Evolutionary conservation across 108 stramenopile species (phyloP).

Genomic region (Chaetoceros muelleri): DNA sequence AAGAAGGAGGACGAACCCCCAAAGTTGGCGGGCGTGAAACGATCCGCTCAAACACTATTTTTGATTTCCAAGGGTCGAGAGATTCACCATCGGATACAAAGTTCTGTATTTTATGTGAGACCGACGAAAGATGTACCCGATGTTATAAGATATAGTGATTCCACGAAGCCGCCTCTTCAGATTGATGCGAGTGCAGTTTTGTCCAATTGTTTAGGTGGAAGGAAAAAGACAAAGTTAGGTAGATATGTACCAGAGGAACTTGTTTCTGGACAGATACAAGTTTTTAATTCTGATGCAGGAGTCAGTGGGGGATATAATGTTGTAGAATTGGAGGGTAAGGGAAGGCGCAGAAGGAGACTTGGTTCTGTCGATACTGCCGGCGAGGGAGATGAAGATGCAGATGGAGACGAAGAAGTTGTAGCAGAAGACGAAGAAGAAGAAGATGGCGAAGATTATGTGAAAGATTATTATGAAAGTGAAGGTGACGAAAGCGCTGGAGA

Average conservation of each 20-base stretch:
- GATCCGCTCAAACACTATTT: constrained; percentile 27
- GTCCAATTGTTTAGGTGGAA: constrained; percentile 25
- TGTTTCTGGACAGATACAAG: background rate
- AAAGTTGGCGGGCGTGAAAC: constrained; percentile 5
- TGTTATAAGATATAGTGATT: constrained; percentile 43
- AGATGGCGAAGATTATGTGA: constrained; percentile 49
- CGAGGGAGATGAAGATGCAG: constrained; percentile 25
- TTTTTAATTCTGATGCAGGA: constrained; percentile 8
- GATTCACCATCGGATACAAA: constrained; percentile 47
- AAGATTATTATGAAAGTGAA: constrained; percentile 55
- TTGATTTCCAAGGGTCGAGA: constrained; percentile 57
- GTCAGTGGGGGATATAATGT: constrained; percentile 21
- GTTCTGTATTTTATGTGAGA: constrained; percentile 42
- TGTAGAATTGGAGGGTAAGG: constrained; percentile 37
- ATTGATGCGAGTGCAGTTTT: constrained; percentile 20
- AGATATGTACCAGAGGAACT: constrained; percentile 49
- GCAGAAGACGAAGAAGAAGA: constrained; percentile 60
- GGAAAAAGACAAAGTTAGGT: constrained; percentile 26
- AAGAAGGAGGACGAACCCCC: constrained; percentile 5
- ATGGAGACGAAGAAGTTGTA: constrained; percentile 29
- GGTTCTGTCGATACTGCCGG: constrained; percentile 8
- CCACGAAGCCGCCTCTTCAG: constrained; percentile 18
- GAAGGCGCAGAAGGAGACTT: constrained; percentile 3
- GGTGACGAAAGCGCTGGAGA: constrained; percentile 35
- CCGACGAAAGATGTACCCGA: constrained; percentile 43